A percentile compares a stretch with the other conserved stretches of the same genome.
Conservation (phyloP, 1,284 basidiomycete genomes). For the Salmacisia buchloeana region DNA sequence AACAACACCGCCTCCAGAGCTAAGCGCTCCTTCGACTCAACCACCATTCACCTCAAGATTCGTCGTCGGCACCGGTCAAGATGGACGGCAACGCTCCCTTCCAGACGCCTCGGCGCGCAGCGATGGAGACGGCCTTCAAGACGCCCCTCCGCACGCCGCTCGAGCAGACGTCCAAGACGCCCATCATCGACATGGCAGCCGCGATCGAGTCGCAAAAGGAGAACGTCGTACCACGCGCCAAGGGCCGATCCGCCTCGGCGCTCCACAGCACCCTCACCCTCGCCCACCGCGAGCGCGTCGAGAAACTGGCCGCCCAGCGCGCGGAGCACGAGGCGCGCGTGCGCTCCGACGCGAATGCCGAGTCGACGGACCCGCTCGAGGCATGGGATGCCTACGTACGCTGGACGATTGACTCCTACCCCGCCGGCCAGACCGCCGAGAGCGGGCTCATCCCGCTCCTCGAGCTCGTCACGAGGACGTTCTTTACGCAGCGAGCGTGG, state of each 20-base stretch:
- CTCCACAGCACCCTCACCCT: slow-evolving; percentile 52
- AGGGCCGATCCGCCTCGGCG: slow-evolving; percentile 58
- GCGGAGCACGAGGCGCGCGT: slow-evolving; percentile 31
- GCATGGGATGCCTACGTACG: slow-evolving; percentile 58
- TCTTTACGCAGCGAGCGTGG: slow-evolving; percentile 73
- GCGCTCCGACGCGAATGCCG: slow-evolving; percentile 26
- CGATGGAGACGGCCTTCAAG: background rate
- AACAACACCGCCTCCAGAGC: too few species aligned
- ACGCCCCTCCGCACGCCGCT: slow-evolving; percentile 27
- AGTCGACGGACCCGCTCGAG: slow-evolving; percentile 36
- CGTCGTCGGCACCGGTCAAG: background rate
- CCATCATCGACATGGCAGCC: slow-evolving; percentile 42
- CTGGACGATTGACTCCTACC: slow-evolving; percentile 64
- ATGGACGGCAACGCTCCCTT: background rate
- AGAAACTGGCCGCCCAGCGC: slow-evolving; percentile 30
- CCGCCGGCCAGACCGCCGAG: slow-evolving; percentile 59
- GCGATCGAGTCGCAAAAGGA: slow-evolving; percentile 59
- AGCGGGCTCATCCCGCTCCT: slow-evolving; percentile 63
- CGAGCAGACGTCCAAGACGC: slow-evolving; percentile 47
- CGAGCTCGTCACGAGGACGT: slow-evolving; percentile 69
- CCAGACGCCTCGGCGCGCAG: background rate
- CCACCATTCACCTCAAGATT: background rate
- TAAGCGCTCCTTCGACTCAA: background rate
- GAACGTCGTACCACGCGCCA: slow-evolving; percentile 58
- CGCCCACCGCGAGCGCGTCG: slow-evolving; percentile 36